phyloP scores from a whole-genome alignment of 1,284 basidiomycete species.

The Sporisorium sorghi region DNA sequence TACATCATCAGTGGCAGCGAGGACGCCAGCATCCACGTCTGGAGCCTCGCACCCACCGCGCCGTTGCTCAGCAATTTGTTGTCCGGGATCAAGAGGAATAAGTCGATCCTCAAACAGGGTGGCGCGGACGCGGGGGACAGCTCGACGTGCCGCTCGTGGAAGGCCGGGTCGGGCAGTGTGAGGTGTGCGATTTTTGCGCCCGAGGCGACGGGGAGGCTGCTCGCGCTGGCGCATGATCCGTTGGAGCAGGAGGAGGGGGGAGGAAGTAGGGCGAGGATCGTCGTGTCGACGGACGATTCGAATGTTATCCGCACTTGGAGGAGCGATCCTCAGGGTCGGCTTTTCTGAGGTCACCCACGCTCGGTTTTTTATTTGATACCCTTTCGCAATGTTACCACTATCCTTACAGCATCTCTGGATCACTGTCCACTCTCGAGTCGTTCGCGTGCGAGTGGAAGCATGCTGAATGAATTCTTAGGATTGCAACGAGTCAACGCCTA shows the following conservation, averaged over 20 bases:
- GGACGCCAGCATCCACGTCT: slow-evolving; percentile 65
- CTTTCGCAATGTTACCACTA: too few species aligned
- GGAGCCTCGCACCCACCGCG: slow-evolving; percentile 46
- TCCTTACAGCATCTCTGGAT: too few species aligned
- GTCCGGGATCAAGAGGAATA: slow-evolving; percentile 32
- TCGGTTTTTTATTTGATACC: background rate
- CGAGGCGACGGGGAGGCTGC: slow-evolving; percentile 22
- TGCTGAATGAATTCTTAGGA: too few species aligned
- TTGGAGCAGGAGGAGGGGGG: too few species aligned
- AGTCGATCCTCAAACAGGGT: slow-evolving; percentile 9
- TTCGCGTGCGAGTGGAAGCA: too few species aligned
- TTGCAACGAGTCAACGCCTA: too few species aligned
- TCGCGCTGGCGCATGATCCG: slow-evolving; percentile 45
- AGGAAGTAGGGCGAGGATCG: slow-evolving; percentile 30
- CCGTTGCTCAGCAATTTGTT: slow-evolving; percentile 15
- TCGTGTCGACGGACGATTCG: slow-evolving; percentile 56
- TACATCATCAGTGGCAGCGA: slow-evolving; percentile 69
- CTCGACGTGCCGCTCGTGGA: slow-evolving; percentile 45
- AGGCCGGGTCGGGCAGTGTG: slow-evolving; percentile 44
- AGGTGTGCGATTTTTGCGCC: slow-evolving; percentile 59
- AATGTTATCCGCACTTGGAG: slow-evolving; percentile 51
- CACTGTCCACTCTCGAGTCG: too few species aligned
- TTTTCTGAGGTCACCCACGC: slow-evolving; percentile 12
- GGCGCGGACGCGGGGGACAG: slow-evolving; percentile 12
- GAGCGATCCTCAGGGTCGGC: slow-evolving; percentile 33